Percentiles rank a stretch among this genome's conserved stretches.
Evolutionary conservation across 139 green algal species (phyloP).

Genomic region (Trebouxia sp.): DNA sequence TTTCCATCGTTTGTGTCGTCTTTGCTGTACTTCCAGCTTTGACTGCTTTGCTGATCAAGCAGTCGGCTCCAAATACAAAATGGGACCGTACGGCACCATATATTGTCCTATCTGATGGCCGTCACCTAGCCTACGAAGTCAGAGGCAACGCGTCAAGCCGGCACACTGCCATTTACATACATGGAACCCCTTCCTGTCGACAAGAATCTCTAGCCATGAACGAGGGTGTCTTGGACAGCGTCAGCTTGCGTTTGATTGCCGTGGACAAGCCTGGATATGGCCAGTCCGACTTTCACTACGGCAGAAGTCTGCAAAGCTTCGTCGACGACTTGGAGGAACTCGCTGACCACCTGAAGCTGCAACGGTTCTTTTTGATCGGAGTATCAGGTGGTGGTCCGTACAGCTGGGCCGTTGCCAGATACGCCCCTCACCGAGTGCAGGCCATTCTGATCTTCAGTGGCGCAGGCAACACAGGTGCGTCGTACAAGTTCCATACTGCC

Average conservation of each 20-base stretch:
- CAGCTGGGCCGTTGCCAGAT: not conserved
- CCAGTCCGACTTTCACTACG: conserved; percentile 10
- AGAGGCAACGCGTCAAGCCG: not conserved
- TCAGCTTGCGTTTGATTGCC: conserved; percentile 12
- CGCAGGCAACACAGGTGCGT: not conserved
- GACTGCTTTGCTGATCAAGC: conserved; percentile 1
- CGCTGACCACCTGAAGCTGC: conserved; percentile 21
- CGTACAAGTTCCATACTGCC: too few species aligned
- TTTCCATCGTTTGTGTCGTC: not conserved
- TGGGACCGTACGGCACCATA: not conserved
- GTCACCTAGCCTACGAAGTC: conserved; percentile 15
- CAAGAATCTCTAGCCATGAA: not conserved
- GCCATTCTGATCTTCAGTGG: conserved; percentile 28
- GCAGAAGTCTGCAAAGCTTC: conserved; percentile 8
- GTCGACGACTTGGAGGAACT: conserved; percentile 18
- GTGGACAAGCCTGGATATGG: conserved; percentile 33
- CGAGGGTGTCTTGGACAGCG: not conserved
- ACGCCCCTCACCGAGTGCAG: not conserved
- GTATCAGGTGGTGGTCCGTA: conserved; percentile 33
- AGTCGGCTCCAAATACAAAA: not conserved
- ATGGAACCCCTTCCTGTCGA: conserved; percentile 29
- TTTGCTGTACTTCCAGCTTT: not conserved
- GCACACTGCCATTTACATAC: conserved; percentile 21
- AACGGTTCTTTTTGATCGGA: conserved; percentile 24
- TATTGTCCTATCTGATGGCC: conserved; percentile 3